Percentiles rank a stretch among this genome's conserved stretches.
phyloP scores from a whole-genome alignment of 306 rosid species.

The Fragaria iinumae region DNA sequence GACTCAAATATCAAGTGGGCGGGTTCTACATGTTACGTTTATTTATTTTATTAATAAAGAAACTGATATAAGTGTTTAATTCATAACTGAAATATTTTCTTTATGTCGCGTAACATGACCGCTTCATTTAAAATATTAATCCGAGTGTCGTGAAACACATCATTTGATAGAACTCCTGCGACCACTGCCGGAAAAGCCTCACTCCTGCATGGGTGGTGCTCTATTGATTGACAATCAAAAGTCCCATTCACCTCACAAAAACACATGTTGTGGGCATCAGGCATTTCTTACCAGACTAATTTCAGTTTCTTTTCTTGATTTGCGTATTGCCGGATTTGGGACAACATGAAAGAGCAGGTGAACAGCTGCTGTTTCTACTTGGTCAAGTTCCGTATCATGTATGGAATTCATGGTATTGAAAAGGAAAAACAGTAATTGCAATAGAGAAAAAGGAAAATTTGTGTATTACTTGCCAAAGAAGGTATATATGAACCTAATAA shows the following conservation, averaged over 20 bases:
- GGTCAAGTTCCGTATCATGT: neutral
- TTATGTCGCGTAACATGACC: neutral
- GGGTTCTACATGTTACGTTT: too few species aligned
- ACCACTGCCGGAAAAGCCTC: neutral
- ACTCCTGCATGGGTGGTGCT: neutral
- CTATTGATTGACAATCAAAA: neutral
- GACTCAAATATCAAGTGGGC: neutral
- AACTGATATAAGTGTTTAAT: too few species aligned
- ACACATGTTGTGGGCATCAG: neutral
- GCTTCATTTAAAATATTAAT: too few species aligned
- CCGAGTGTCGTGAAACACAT: too few species aligned
- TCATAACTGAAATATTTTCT: accelerated
- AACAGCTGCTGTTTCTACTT: neutral
- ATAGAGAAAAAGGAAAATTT: neutral
- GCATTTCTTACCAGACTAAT: neutral
- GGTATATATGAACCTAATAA: neutral
- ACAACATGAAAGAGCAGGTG: neutral
- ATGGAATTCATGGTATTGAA: neutral
- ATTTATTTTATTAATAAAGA: too few species aligned
- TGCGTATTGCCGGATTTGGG: neutral
- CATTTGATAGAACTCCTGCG: neutral
- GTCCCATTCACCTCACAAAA: neutral
- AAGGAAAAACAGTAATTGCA: neutral
- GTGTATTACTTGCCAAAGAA: neutral
- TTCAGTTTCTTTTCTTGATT: neutral